Base-by-base conservation (phyloP, 331 rosid genomes). In the Malus hybrid region DNA sequence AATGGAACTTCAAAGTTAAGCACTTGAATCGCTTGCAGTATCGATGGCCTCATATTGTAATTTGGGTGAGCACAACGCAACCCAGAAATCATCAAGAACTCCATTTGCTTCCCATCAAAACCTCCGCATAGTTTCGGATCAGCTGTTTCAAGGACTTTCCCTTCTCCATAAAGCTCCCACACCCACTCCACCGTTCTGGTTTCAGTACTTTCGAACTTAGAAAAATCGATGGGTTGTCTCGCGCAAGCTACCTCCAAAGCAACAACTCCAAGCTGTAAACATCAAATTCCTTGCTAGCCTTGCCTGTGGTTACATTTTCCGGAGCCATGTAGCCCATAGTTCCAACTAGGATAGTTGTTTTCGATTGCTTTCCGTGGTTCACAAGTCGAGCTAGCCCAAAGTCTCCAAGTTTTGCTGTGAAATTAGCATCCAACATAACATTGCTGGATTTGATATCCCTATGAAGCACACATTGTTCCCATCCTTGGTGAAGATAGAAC, bases 121-220 rank as follows among this genome's bases (percentile, higher is more conserved):
- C 16, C 65, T 13, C 62, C 19, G 33, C 75, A 10, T 1, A 71
- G 3, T 71, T 34, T 71, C 13, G 42, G 44, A 29, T 71, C 75
- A 20, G 44, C 48, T 13, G 29, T 20, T 52, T 71, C 65, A 42
- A 42, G 14, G 48, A 42, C 48, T 42, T 42, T 42, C 48, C 50
- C 50, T 11, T 44, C 14, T 44, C 76, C 76, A 14, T 57, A 72
- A n/a, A 56, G 50, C 55, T 72, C 76, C 76, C 66, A 57, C 22
- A 72, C 76, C 56, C 67, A 56, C 31, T 34, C 67, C 9, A 72
- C 76, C 20, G 34, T 7, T 0, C 27, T 6, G 12, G 22, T 14
- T 27, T 34, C 18, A 5, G 0, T 34, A 3, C 12, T 10, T 11
- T n/a, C 76, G 0, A 33, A 24, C 22, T 69, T 28, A 39, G 4